Evolutionary conservation across 106 monocot genomes (phyloP).

Genomic region (Chionographis japonica): DNA sequence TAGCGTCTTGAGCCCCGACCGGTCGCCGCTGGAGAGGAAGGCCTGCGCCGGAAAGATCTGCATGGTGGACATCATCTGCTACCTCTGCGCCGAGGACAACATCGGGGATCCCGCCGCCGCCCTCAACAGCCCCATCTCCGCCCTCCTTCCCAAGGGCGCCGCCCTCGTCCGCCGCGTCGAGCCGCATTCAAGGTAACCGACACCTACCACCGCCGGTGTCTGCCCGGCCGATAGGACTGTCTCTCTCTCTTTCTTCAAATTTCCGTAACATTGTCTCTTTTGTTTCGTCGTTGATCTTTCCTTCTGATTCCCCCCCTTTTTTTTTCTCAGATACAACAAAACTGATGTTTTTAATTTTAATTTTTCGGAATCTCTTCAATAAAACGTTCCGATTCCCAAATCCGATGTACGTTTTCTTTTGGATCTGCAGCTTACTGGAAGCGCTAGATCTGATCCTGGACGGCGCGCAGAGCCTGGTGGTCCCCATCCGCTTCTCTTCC

Average conservation of each 20-base stretch:
- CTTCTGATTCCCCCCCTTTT: no score
- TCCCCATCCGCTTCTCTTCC: slow-evolving; percentile 26
- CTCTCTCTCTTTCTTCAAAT: no score
- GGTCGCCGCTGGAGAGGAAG: not conserved
- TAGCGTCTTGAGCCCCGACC: slow-evolving; percentile 17
- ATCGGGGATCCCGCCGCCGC: slow-evolving; percentile 28
- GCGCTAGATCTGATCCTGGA: slow-evolving; percentile 44
- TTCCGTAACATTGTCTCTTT: no score
- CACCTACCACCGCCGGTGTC: not conserved
- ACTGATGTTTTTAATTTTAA: no score
- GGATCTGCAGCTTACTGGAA: slow-evolving; percentile 32
- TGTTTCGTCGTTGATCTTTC: no score
- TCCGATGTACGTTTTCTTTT: not conserved
- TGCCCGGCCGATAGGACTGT: no score
- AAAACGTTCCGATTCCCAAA: not conserved
- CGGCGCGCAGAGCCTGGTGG: slow-evolving; percentile 35
- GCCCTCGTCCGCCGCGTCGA: slow-evolving; percentile 36
- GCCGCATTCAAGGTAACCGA: slow-evolving; percentile 41
- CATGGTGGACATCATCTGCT: slow-evolving; percentile 69
- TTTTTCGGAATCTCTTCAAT: not conserved
- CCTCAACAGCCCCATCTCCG: slow-evolving; percentile 39
- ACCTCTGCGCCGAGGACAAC: slow-evolving; percentile 41
- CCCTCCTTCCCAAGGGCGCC: slow-evolving; percentile 17
- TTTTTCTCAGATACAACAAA: no score
- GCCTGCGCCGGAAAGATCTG: slow-evolving; percentile 40